A percentile compares a stretch with the other conserved stretches of the same genome.
These are phyloP conservation scores for Climacium dendroides DNA, from an alignment of 225 moss, liverwort and hornwort species.

Conservation along the genomic window DNA sequence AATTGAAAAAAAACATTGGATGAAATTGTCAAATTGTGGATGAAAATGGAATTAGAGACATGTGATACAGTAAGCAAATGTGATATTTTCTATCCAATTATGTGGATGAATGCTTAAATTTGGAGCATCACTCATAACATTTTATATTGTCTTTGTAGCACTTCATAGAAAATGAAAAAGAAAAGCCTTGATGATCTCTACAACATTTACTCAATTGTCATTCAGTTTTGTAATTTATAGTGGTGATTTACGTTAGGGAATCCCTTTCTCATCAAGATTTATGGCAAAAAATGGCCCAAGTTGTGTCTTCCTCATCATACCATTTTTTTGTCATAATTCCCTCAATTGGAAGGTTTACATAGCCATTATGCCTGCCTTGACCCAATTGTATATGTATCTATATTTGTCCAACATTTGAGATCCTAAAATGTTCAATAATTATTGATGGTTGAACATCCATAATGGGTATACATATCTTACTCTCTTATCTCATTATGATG, in stretches of 20 bases:
- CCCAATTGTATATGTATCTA: not conserved
- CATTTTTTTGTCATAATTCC: not conserved
- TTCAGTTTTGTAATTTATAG: rapidly evolving
- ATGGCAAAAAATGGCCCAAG: rapidly evolving
- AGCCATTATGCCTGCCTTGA: not conserved
- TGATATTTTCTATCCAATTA: no score
- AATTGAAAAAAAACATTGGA: no score
- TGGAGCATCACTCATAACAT: no score
- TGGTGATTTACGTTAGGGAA: rapidly evolving
- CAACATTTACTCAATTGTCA: not conserved
- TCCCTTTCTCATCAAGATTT: not conserved
- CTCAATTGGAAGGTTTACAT: not conserved
- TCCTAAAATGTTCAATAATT: not conserved
- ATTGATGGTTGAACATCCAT: rapidly evolving
- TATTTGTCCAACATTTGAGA: not conserved
- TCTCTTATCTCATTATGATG: not conserved
- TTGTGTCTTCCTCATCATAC: rapidly evolving
- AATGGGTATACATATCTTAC: not conserved
- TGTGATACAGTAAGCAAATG: no score
- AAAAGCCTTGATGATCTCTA: no score
- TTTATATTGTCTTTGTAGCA: no score
- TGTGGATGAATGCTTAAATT: no score
- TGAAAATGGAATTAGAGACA: no score
- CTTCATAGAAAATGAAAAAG: no score
- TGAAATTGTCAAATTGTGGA: no score